phyloP scores from a whole-genome alignment of 768 basidiomycete genomes.

The Naganishia antarctica region DNA sequence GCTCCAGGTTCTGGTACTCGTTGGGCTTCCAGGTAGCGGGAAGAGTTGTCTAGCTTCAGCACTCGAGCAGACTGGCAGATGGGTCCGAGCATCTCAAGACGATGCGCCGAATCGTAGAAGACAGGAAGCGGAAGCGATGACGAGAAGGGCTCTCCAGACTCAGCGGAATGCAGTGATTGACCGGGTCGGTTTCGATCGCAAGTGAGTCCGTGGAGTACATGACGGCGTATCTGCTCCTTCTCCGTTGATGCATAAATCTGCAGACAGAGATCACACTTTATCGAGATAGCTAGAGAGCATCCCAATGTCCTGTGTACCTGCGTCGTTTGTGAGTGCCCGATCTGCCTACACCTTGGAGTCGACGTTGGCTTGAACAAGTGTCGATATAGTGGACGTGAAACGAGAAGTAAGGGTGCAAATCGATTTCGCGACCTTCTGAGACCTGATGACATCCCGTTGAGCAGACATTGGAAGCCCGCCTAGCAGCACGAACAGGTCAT shows the following conservation, averaged over 20 bases:
- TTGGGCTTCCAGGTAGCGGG: constrained; percentile 45
- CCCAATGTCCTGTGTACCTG: constrained; percentile 30
- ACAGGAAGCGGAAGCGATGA: constrained; percentile 42
- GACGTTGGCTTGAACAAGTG: neutral
- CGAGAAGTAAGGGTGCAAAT: neutral
- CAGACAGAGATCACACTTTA: constrained; percentile 46
- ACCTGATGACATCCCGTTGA: neutral
- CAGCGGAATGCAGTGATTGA: constrained; percentile 43
- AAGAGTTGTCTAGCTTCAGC: constrained; percentile 42
- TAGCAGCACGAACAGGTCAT: constrained; percentile 35
- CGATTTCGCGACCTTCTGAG: neutral
- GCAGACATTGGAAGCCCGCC: constrained; percentile 33
- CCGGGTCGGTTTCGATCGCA: constrained; percentile 43
- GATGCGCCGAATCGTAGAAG: constrained; percentile 40
- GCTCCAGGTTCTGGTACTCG: constrained; percentile 36
- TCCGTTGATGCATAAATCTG: neutral
- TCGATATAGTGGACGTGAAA: constrained; percentile 20
- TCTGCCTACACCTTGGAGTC: neutral
- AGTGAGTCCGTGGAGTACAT: no score
- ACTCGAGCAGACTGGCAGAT: constrained; percentile 30
- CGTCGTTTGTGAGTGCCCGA: constrained; percentile 17
- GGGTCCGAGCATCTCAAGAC: constrained; percentile 48
- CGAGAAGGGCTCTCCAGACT: constrained; percentile 30
- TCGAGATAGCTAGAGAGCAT: constrained; percentile 34
- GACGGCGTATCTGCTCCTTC: no score